Evolutionary conservation across 2,329 filamentous ascomycete genomes (phyloP).

Genomic region (Aspergillus sp.): DNA sequence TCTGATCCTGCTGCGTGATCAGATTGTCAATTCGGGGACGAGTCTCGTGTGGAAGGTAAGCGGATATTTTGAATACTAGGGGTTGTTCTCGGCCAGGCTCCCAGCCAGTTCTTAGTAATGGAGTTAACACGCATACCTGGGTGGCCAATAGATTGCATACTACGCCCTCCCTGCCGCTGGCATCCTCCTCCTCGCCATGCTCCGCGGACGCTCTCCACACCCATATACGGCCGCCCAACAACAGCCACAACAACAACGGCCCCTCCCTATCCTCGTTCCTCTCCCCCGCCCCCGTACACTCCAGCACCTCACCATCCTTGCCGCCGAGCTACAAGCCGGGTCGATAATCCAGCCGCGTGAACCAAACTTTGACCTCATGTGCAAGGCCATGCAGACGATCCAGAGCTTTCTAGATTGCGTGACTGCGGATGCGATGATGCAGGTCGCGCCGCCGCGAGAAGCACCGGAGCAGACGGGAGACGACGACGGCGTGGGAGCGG

Average conservation of each 20-base stretch:
- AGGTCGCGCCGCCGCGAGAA: no score
- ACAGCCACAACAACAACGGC: no score
- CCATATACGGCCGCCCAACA: no score
- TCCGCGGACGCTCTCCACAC: conserved; percentile 25
- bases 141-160: conserved; percentile 35
- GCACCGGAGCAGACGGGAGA: no score
- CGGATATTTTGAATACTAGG: no score
- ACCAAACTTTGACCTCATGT: conserved; percentile 31
- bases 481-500: no score
- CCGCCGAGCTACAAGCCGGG: conserved; percentile 32
- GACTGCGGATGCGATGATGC: conserved; percentile 10
- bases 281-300: not conserved
- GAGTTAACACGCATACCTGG: no score
- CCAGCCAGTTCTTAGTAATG: no score
- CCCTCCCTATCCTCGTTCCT: no score
- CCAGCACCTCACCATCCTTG: conserved; percentile 25
- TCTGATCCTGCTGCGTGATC: conserved; percentile 32
- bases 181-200: conserved; percentile 34
- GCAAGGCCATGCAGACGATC: conserved; percentile 32
- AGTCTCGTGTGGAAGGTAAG: conserved; percentile 36
- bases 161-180: conserved; percentile 37
- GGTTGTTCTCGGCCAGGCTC: no score
- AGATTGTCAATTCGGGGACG: conserved; percentile 33
- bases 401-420: conserved; percentile 33
- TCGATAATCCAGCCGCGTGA: conserved; percentile 30